Evolutionary conservation across 1,284 basidiomycete genomes (phyloP).

Genomic region (Trametes versicolor): DNA sequence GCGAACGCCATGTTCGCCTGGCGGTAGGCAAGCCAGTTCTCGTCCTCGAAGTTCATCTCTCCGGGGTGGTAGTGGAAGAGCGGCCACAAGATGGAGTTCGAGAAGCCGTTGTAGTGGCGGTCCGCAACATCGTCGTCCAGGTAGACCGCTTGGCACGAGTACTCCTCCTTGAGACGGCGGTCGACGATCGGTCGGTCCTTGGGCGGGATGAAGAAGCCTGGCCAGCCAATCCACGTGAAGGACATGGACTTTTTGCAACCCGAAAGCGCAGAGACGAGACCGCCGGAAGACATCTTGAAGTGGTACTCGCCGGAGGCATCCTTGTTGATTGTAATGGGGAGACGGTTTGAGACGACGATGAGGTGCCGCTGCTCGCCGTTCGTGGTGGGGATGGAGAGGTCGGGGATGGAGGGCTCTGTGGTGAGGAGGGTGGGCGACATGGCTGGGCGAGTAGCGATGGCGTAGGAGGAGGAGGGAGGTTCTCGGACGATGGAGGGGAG

Average conservation of each 20-base stretch:
- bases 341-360: conserved; percentile 96
- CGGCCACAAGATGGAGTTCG: conserved; percentile 99
- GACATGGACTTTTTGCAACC: conserved; percentile 97
- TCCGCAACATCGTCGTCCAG: conserved; percentile 98
- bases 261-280: conserved; percentile 92
- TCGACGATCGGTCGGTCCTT: conserved; percentile 90
- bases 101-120: conserved; percentile 98
- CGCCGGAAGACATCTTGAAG: conserved; percentile 97
- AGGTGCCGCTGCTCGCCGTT: conserved; percentile 68
- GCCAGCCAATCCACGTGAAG: conserved; percentile 97
- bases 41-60: conserved; percentile 99
- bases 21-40: conserved; percentile 97
- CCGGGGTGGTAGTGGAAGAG: conserved; percentile 99
- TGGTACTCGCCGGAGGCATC: conserved; percentile 90
- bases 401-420: conserved; percentile 37
- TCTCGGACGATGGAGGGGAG: conserved; percentile 2
- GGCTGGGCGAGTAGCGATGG: conserved; percentile 35
- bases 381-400: conserved; percentile 44
- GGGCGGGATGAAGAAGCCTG: conserved; percentile 88
- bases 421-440: conserved; percentile 34
- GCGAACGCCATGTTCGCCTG: conserved; percentile 98
- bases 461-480: conserved; percentile 30
- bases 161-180: conserved; percentile 91
- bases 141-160: conserved; percentile 97
- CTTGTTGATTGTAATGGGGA: conserved; percentile 93